phyloP scores from a whole-genome alignment of 495 filamentous ascomycete genomes.

The Penicillium cinerascens region DNA sequence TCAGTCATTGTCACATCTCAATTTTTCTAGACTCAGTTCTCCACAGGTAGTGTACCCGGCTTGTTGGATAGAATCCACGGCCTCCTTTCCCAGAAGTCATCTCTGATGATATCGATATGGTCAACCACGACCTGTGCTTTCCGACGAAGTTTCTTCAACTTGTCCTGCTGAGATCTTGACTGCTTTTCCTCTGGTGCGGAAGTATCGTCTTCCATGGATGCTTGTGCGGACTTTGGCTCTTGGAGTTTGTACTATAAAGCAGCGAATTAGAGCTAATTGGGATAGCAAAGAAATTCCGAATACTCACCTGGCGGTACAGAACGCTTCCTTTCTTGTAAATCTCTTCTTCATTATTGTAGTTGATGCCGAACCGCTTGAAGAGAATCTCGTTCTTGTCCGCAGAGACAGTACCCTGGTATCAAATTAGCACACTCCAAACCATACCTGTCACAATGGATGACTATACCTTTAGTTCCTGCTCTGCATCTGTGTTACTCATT shows the following conservation, averaged over 20 bases:
- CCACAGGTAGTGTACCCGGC: slow-evolving; percentile 61
- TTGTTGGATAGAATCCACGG: slow-evolving; percentile 83
- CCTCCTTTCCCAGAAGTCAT: slow-evolving; percentile 84
- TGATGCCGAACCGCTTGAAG: slow-evolving; percentile 83
- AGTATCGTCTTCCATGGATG: slow-evolving; percentile 8
- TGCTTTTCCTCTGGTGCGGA: slow-evolving; percentile 30
- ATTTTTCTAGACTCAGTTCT: slow-evolving; percentile 30
- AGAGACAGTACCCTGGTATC: slow-evolving; percentile 67
- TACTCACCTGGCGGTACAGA: slow-evolving; percentile 73
- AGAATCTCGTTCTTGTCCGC: slow-evolving; percentile 94
- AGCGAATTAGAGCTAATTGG: slow-evolving; percentile 8
- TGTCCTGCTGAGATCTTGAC: slow-evolving; percentile 75
- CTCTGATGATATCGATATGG: slow-evolving; percentile 88
- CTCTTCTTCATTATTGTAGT: slow-evolving; percentile 94
- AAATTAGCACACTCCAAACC: background rate
- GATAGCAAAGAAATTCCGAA: background rate
- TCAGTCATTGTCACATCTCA: background rate
- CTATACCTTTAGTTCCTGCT: slow-evolving; percentile 66
- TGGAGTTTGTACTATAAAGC: slow-evolving; percentile 38
- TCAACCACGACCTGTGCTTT: slow-evolving; percentile 77
- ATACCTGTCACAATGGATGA: background rate
- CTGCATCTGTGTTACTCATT: slow-evolving; percentile 70
- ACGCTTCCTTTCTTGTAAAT: slow-evolving; percentile 93
- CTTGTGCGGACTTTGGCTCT: slow-evolving; percentile 21
- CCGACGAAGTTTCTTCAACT: slow-evolving; percentile 65